Base-by-base conservation (phyloP, 1,284 basidiomycete genomes). In the Fomitiporia mediterranea region DNA sequence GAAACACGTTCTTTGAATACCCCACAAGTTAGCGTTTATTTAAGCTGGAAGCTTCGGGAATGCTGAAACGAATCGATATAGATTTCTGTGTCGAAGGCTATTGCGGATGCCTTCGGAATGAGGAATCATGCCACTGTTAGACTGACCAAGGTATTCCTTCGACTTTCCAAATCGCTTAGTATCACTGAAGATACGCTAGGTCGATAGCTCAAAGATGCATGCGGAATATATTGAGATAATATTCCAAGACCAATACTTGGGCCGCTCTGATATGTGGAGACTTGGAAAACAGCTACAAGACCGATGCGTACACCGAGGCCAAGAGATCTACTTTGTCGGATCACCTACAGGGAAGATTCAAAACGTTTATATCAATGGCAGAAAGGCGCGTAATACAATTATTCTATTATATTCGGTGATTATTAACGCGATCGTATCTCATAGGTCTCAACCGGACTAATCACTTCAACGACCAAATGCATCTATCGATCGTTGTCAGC, bases 231-330 rank as follows among this genome's bases (percentile, higher is more conserved):
- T 96, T 51, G 94, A 97, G 65, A 80, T 97, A 53, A 83, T 84
- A 47, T 97, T 97, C 67, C 87, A 90, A 63, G 94, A 96, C 66
- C 92, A 94, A 67, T 95, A 95, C 66, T 77, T 96, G 8, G 93
- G 92, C 23, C 82, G 94, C 52, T 91, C 91, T 55, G 94, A 96
- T 64, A 94, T 95, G 91, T 96, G 93, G 89, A 78, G 90, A 42
- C 76, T 95, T 11, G 83, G 83, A 27, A 84, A 88, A 67, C 79
- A 84, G 51, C 76, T 96, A 40, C 70, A 73, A 59, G 70, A 69
- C 39, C 67, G 68, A 35, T 76, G 74, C 21, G 62, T 79, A 2
- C 73, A 76, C 37, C 83, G 86, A 1, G 84, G 86, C n/a, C 87
- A 91, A 67, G 86, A 89, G 44, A 75, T 93, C 19, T 78, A 79